Conservation (phyloP, 2,329 filamentous ascomycete species). For the Fusarium virguliforme region DNA sequence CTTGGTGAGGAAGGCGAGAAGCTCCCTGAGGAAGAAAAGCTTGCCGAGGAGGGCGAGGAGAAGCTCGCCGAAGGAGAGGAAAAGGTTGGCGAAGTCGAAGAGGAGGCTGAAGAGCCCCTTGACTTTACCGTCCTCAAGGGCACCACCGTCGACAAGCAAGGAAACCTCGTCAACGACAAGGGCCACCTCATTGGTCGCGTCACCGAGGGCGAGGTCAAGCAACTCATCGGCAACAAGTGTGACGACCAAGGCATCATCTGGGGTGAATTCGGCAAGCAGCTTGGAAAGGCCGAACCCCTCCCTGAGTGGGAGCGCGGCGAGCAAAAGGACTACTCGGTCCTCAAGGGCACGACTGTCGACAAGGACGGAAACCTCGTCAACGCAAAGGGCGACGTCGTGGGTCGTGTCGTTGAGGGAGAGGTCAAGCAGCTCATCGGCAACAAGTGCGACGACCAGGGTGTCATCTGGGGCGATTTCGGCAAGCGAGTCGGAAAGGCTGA, state of each 20-base stretch:
- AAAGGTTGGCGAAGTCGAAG: conserved; percentile 34
- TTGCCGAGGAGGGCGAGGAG: conserved; percentile 22
- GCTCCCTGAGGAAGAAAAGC: conserved; percentile 19
- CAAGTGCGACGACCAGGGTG: conserved; percentile 76
- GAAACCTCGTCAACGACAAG: conserved; percentile 70
- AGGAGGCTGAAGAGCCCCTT: conserved; percentile 31
- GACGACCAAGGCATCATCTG: conserved; percentile 79
- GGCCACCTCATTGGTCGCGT: conserved; percentile 73
- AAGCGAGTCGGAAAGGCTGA: conserved; percentile 78
- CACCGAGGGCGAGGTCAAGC: conserved; percentile 73
- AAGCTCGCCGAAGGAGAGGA: conserved; percentile 19
- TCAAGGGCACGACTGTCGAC: conserved; percentile 71
- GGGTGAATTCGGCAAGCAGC: conserved; percentile 73
- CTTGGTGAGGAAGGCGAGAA: conserved; percentile 8
- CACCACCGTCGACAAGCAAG: conserved; percentile 63
- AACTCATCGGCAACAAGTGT: conserved; percentile 76
- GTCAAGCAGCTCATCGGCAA: conserved; percentile 75
- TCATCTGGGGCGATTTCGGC: conserved; percentile 74
- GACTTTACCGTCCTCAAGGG: conserved; percentile 43
- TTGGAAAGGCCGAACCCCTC: conserved; percentile 79
- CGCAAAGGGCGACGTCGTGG: conserved; percentile 69
- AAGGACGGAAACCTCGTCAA: conserved; percentile 72
- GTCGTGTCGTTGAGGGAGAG: conserved; percentile 75
- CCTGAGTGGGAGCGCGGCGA: conserved; percentile 65
- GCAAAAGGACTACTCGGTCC: conserved; percentile 41